These are phyloP conservation scores for Thuja plicata DNA, from an alignment of 83 land plant species.

Conservation along the genomic window DNA sequence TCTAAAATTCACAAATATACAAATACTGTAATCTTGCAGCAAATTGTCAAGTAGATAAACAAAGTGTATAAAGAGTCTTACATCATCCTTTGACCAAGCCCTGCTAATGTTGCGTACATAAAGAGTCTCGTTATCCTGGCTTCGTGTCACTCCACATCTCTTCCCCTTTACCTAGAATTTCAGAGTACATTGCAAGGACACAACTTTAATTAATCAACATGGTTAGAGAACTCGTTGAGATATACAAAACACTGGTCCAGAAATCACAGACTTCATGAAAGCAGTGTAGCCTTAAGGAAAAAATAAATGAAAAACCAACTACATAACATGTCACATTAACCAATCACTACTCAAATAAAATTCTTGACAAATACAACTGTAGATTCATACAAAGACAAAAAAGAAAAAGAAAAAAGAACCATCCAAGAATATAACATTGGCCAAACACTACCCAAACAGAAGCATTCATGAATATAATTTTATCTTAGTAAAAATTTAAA, in stretches of 20 bases:
- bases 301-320: not conserved
- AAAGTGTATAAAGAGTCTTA: slow-evolving; percentile 1
- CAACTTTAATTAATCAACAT: not conserved
- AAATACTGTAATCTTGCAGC: not conserved
- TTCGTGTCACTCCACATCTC: slow-evolving; percentile 52
- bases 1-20: not conserved
- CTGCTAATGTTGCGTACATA: slow-evolving; percentile 50
- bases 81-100: slow-evolving; percentile 47
- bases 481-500: not conserved
- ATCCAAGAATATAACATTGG: not conserved
- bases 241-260: not conserved
- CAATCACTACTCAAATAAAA: not conserved
- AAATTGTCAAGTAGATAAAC: not conserved
- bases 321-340: not conserved
- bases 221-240: not conserved
- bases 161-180: slow-evolving; percentile 40
- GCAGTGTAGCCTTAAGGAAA: not conserved
- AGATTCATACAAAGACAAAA: no score
- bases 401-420: no score
- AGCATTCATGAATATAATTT: not conserved
- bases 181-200: not conserved
- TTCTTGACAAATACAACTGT: no score
- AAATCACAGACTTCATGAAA: not conserved
- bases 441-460: not conserved
- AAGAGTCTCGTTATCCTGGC: slow-evolving; percentile 57